Evolutionary conservation across 495 filamentous ascomycete genomes (phyloP).

Genomic region (Paragyromitra xinjiangensis): DNA sequence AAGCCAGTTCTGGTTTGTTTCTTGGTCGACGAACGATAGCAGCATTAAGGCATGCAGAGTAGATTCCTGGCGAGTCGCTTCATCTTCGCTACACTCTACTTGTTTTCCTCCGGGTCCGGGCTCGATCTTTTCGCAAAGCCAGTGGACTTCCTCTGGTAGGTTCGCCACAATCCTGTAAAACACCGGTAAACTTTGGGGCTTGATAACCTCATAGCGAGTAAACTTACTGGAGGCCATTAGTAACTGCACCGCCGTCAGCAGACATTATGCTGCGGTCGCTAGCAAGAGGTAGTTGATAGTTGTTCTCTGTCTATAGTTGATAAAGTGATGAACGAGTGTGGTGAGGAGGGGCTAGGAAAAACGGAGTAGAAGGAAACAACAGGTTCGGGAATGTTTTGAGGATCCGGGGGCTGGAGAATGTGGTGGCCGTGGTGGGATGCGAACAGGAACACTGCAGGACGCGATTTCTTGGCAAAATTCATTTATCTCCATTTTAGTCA

Average conservation of each 20-base stretch:
- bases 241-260: constrained; percentile 41
- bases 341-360: constrained; percentile 7
- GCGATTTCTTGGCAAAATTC: constrained; percentile 51
- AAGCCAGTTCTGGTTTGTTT: constrained; percentile 54
- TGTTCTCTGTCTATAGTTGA: not conserved
- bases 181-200: not conserved
- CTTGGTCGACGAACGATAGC: constrained; percentile 54
- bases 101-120: constrained; percentile 37
- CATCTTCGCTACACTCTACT: constrained; percentile 42
- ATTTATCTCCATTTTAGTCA: constrained; percentile 48
- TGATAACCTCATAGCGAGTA: not conserved
- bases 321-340: constrained; percentile 34
- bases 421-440: constrained; percentile 14
- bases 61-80: constrained; percentile 46
- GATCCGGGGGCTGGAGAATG: not conserved
- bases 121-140: constrained; percentile 56
- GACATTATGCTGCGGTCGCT: constrained; percentile 45
- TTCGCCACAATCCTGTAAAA: constrained; percentile 51
- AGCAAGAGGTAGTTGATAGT: constrained; percentile 14
- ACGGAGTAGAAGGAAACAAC: constrained; percentile 22
- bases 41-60: constrained; percentile 55
- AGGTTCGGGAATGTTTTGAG: constrained; percentile 34
- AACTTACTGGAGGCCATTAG: constrained; percentile 49
- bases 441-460: constrained; percentile 45
- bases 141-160: constrained; percentile 57